Conservation (phyloP, 805 yeast genomes). For the Kazachstania kunashirensis region DNA sequence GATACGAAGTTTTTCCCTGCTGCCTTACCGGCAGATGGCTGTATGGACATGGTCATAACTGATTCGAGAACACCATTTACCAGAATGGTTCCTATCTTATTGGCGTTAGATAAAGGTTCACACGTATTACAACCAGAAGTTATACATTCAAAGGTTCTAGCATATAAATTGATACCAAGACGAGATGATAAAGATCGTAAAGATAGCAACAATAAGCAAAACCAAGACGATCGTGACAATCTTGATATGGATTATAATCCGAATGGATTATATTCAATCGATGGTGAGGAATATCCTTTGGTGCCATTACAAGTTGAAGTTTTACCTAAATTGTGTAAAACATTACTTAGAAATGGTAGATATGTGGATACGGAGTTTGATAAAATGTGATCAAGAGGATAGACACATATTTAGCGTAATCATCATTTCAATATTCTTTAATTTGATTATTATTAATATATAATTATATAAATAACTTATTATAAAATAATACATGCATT, state of each 20-base stretch:
- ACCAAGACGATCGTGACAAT: conserved; percentile 4
- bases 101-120: conserved; percentile 59
- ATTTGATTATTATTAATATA: no score
- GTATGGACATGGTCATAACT: conserved; percentile 70
- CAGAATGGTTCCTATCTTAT: conserved; percentile 47
- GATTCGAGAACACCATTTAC: conserved; percentile 53
- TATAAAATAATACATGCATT: conserved; percentile 4
- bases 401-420: no score
- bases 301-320: conserved; percentile 79
- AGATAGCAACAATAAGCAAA: neutral
- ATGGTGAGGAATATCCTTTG: conserved; percentile 79
- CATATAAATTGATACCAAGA: conserved; percentile 66
- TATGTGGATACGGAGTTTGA: conserved; percentile 47
- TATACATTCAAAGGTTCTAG: conserved; percentile 64
- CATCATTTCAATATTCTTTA: no score
- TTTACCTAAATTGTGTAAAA: conserved; percentile 52
- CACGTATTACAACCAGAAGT: conserved; percentile 65
- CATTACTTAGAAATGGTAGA: conserved; percentile 50
- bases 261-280: conserved; percentile 58
- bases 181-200: conserved; percentile 6
- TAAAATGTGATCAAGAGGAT: conserved; percentile 17
- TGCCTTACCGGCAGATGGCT: conserved; percentile 80
- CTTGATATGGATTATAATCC: conserved; percentile 5
- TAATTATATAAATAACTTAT: no score
- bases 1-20: conserved; percentile 89